Evolutionary conservation across 257 asterid species (phyloP), one percentile per base, ranked within the genome.

Genomic region (Primulina tabacum): DNA sequence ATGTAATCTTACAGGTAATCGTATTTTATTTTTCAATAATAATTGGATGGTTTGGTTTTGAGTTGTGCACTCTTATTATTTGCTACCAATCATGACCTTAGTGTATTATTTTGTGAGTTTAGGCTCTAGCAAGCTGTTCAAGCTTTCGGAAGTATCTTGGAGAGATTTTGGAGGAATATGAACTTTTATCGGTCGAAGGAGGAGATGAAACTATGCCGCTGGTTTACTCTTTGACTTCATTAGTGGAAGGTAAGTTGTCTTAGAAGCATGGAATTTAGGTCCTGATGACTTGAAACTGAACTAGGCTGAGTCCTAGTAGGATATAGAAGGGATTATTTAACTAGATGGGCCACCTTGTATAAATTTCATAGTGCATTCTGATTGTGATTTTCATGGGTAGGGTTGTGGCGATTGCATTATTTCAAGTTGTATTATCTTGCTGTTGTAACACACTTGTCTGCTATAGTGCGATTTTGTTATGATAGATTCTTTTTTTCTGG

Each of bases 81-180:
- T 20, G 10, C 68, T 35, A 63, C 9, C n/a, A 43, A 43, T 35
- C 14, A 2, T 18, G 16, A 5, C 43, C 38, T 59, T 59, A 61
- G 53, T 67, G 70, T 34, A 52, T 9, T 65, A 52, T 58, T 76
- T 65, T 56, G 21, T 71, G 60, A 75, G 75, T 50, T 59, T 76
- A 93, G 99, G 94, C 95, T 67, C 73, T 93, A 79, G 82, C 97
- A 16, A 93, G 99, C 79, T 91, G 97, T 70, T 73, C 82, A 18
- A 81, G 87, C 76, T 93, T 93, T 33, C 78, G 78, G 60, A 80
- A 67, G 35, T 86, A 84, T 77, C 80, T 93, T 14, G 62, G 68
- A 73, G 81, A 74, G 71, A 69, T 78, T 77, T 43, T 85, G 75
- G 87, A 80, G 75, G 91, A 86, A 71, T 80, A 67, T 66, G 86